Base-by-base conservation (phyloP, 257 asterid species). In the Leonotis leonurus region DNA sequence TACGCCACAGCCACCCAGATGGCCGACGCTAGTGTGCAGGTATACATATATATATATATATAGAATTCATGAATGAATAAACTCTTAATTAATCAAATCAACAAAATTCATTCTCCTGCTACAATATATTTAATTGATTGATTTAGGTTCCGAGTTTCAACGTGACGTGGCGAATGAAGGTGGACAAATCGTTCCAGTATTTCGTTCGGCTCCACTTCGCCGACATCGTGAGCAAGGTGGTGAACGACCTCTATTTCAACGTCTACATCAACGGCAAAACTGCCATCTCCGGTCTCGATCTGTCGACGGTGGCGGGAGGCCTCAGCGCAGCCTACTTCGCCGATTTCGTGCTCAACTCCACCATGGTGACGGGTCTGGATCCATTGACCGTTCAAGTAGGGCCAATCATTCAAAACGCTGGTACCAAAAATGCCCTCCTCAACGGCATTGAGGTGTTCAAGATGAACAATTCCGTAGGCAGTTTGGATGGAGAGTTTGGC, bases 191-290 rank as follows among this genome's bases (percentile, higher is more conserved):
- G 0, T 89, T 73, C 72, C 74, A 86, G 3, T 87, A 93, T 52
- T 84, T 93, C 8, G 46, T 93, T 13, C 95, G 99, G 6, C 36
- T 93, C 16, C 99, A 93, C 81, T 93, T 93, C 32, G 82, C 87
- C 10, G 96, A 93, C 43, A 89, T 89, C 4, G 89, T 85, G 29
- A 89, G 96, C 83, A 93, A 87, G 55, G 44, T 90, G 0, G 64
- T 69, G 0, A 87, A 93, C 30, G 99, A 89, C 39, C 91, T 93
- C 1, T 87, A 93, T 63, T 93, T 93, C 76, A 89, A 87, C 45
- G 95, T 87, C 18, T 93, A 81, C 75, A 74, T 93, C 54, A 84
- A 85, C 32, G 96, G 90, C 3, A 81, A 62, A 33, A 39, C 87
- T 16, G 88, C 76, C 4, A 79, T 93, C 40, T 78, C 90, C 1